Evolutionary conservation across 768 basidiomycete genomes (phyloP).

Genomic region (Mycena latifolia): DNA sequence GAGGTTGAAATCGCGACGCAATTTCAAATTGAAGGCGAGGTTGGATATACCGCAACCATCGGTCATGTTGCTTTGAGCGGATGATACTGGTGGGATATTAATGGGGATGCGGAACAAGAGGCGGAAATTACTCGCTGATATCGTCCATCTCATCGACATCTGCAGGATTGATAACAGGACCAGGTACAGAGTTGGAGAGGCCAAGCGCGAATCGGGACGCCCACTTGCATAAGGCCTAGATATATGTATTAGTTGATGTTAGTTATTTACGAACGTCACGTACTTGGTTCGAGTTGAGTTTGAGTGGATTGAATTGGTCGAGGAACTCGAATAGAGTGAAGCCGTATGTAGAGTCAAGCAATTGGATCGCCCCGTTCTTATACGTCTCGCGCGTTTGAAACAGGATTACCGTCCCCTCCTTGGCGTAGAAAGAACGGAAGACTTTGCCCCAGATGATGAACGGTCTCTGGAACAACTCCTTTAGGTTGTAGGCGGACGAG

Average conservation of each 20-base stretch:
- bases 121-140: slow-evolving; percentile 53
- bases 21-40: slow-evolving; percentile 47
- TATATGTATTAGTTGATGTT: not conserved
- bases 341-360: slow-evolving; percentile 15
- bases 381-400: slow-evolving; percentile 63
- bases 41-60: slow-evolving; percentile 68
- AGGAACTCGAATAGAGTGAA: slow-evolving; percentile 62
- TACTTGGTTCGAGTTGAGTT: slow-evolving; percentile 65
- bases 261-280: slow-evolving; percentile 7
- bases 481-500: slow-evolving; percentile 45
- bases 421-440: slow-evolving; percentile 71
- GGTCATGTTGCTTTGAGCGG: slow-evolving; percentile 60
- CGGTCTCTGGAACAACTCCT: slow-evolving; percentile 58
- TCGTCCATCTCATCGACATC: slow-evolving; percentile 59
- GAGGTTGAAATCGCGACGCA: slow-evolving; percentile 51
- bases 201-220: slow-evolving; percentile 71
- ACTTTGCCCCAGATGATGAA: slow-evolving; percentile 67
- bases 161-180: slow-evolving; percentile 51
- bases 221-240: slow-evolving; percentile 74
- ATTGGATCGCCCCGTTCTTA: slow-evolving; percentile 35
- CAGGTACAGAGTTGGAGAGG: slow-evolving; percentile 74
- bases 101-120: not conserved
- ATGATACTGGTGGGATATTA: slow-evolving; percentile 39
- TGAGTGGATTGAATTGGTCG: slow-evolving; percentile 66
- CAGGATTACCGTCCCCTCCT: slow-evolving; percentile 69